Evolutionary conservation across 371 early-diverging fungal species (phyloP).

Genomic region (Syncephalastrum contaminatum): DNA sequence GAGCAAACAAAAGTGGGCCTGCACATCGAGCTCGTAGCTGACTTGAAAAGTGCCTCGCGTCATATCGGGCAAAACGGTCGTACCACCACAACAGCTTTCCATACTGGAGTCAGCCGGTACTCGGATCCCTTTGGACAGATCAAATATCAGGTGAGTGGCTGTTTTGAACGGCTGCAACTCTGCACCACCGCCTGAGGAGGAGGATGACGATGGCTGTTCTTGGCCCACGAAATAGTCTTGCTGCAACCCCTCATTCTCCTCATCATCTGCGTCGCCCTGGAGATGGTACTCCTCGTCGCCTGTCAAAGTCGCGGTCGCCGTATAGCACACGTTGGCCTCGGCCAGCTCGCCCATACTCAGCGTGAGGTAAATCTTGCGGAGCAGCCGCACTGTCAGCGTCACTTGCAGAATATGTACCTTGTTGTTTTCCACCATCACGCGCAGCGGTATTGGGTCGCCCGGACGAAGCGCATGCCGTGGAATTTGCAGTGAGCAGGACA

Average conservation of each 20-base stretch:
- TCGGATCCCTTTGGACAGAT: constrained; percentile 6
- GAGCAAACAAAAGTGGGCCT: background rate
- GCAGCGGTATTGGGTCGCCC: constrained; percentile 9
- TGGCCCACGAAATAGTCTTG: too few relatives aligned
- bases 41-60: constrained; percentile 11
- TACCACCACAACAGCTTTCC: background rate
- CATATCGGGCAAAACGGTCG: constrained; percentile 11
- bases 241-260: too few relatives aligned
- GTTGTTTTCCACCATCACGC: constrained; percentile 6
- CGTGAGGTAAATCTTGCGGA: constrained; percentile 5
- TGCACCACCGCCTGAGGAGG: too few relatives aligned
- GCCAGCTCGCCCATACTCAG: constrained; percentile 5
- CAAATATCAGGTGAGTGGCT: constrained; percentile 3
- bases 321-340: background rate
- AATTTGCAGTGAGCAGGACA: constrained; percentile 7
- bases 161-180: too few relatives aligned
- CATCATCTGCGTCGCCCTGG: too few relatives aligned
- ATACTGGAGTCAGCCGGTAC: constrained; percentile 2
- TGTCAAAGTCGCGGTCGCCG: constrained; percentile 6
- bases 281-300: constrained; percentile 1
- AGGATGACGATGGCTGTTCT: too few relatives aligned
- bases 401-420: constrained; percentile 1
- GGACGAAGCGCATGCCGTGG: background rate
- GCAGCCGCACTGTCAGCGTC: background rate
- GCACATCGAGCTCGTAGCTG: constrained; percentile 7